Base-by-base conservation (phyloP, 1,139 yeast genomes). In the Saccharomyces hybrid region DNA sequence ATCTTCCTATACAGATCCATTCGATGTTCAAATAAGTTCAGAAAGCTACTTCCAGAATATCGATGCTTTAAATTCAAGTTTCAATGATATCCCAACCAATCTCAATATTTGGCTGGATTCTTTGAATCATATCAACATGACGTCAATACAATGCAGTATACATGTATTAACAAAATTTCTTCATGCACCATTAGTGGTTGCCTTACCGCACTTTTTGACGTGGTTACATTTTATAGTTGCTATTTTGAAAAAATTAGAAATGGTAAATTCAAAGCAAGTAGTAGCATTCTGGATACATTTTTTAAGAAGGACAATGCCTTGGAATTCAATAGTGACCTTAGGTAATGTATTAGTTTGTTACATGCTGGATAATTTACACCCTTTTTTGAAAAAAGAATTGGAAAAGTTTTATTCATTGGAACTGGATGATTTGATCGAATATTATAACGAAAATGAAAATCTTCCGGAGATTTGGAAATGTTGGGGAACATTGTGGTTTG, bases 401-500 rank as follows among this genome's bases (percentile, higher is more conserved):
- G 56, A 60, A 25, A 50, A 57, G 16, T 65, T 60, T 51, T 57
- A 62, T 8, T 49, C 55, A 8, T 56, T 61, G 54, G 48, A 55
- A 27, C 54, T 67, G 19, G 63, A 58, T 5, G 72, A 72, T 42
- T 72, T 75, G 52, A 63, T 82, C 16, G 62, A 67, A 7, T 66
- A 74, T 58, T 83, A 82, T 64, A 75, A 80, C 56, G 75, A 78
- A 47, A 76, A 81, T 65, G 91, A 86, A 67, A 78, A 75, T 49
- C 72, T 86, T 54, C 82, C 87, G 46, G 95, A 86, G 70, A 86
- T 83, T 25, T 86, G 91, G 90, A 83, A 83, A 65, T 83, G 90
- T 64, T 85, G 93, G 90, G 95, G 95, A 2, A 81, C 89, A 0
- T 70, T 86, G 47, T 86, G 93, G 91, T 86, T 82, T 70, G 91